Conservation (phyloP, 1,284 basidiomycete species). For the Abortiporus biennis region DNA sequence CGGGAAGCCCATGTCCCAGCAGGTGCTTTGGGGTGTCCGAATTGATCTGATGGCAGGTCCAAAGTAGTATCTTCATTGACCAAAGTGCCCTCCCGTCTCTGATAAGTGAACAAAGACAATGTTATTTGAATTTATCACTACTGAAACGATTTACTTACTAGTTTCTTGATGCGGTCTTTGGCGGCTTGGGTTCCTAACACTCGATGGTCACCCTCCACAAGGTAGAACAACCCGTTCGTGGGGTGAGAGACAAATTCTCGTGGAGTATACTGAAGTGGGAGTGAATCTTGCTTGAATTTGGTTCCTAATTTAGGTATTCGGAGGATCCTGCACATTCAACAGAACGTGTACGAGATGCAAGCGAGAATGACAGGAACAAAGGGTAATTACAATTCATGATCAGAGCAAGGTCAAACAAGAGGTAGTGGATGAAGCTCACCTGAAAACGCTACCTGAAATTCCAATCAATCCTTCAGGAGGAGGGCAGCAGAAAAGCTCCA, state of each 20-base stretch:
- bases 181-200: constrained; percentile 71
- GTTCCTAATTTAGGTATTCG: constrained; percentile 92
- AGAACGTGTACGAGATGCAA: constrained; percentile 6
- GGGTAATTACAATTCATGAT: no score
- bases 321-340: constrained; percentile 68
- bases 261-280: constrained; percentile 90
- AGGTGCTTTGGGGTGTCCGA: constrained; percentile 82
- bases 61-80: constrained; percentile 76
- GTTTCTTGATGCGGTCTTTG: constrained; percentile 57
- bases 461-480: constrained; percentile 95
- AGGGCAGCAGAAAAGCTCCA: constrained; percentile 96
- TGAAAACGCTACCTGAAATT: constrained; percentile 86
- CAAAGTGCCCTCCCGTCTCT: constrained; percentile 54
- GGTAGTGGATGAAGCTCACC: constrained; percentile 43
- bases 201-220: constrained; percentile 93
- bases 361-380: constrained; percentile 40
- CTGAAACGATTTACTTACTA: constrained; percentile 39
- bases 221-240: constrained; percentile 75
- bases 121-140: constrained; percentile 6
- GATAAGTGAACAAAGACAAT: constrained; percentile 4
- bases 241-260: constrained; percentile 91
- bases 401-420: no score
- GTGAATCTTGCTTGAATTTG: constrained; percentile 92
- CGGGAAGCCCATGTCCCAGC: constrained; percentile 94
- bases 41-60: constrained; percentile 73